Evolutionary conservation across 78 protist species (phyloP), one percentile per base, ranked within the genome.

Genomic region (Dictyostelium capitatum): DNA sequence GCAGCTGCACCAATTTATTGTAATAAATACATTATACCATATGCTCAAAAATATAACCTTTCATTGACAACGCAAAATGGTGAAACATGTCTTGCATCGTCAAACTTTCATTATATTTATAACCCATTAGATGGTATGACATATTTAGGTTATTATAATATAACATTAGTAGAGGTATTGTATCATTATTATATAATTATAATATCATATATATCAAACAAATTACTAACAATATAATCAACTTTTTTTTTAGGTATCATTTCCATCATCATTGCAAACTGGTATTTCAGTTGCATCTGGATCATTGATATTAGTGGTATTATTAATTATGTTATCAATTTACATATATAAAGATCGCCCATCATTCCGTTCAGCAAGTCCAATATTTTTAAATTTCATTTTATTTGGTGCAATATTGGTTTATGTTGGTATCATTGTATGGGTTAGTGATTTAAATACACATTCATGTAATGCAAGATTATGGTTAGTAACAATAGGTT

Each of bases 281-380:
- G 15, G n/a, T 14, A 51, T 51, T 51, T 51, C 56, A 51, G 15
- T 51, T 4, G 56, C 15, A 51, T 51, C 56, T 4, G 56, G 56
- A 14, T 14, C 15, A 14, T 51, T 51, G 0, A 51, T 51, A 12
- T 51, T 51, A 4, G 0, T 51, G 1, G 56, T 51, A 4, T 51
- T 51, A 51, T 51, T 51, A 4, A 51, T 17, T 11, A 59, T 59
- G 73, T 3, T 43, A n/a, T 43, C 59, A 62, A 19, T 59, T 7
- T 10, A 1, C 0, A 30, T 43, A 19, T 80, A 64, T 14, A 59
- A 23, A 25, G 37, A 80, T 41, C 11, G 56, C n/a, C 77, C 43
- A 6, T 59, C 87, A 11, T 62, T 80, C 15, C 37, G 87, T n/a
- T 80, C 87, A 14, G 87, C 87, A 2, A 46, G 62, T 46, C 87